Evolutionary conservation across 2,329 filamentous ascomycete species (phyloP).

Genomic region (Exophiala spinifera): DNA sequence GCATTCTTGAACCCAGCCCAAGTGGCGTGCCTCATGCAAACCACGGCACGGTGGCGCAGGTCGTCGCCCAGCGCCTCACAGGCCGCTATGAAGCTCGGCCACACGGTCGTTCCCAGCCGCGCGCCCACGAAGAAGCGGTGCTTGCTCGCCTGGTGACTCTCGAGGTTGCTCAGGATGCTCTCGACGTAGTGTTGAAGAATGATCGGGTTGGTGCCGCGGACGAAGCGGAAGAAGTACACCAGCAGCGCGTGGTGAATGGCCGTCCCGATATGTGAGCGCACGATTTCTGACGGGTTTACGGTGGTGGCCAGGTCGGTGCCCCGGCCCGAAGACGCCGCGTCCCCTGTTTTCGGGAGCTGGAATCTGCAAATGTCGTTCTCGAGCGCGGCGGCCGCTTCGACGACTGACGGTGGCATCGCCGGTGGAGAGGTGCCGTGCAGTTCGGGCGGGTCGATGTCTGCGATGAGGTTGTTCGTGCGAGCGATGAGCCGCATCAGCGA

Average conservation of each 20-base stretch:
- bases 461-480: conserved; percentile 7
- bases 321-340: background rate
- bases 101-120: conserved; percentile 36
- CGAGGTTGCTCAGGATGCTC: conserved; percentile 38
- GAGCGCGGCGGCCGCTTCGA: background rate
- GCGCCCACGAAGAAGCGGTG: background rate
- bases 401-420: background rate
- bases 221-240: conserved; percentile 47
- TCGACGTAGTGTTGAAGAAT: conserved; percentile 41
- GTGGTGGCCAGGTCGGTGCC: background rate
- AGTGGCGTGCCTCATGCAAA: conserved; percentile 8
- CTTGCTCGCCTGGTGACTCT: conserved; percentile 36
- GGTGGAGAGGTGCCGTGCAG: conserved; percentile 1
- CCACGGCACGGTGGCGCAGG: conserved; percentile 4
- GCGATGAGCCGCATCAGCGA: conserved; percentile 7
- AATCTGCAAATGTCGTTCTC: conserved; percentile 3
- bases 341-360: background rate
- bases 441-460: background rate
- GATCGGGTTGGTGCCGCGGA: conserved; percentile 41
- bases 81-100: conserved; percentile 45
- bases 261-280: conserved; percentile 31
- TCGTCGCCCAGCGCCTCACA: conserved; percentile 39
- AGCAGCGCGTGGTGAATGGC: conserved; percentile 45
- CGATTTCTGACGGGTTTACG: background rate
- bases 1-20: conserved; percentile 8